phyloP scores from a whole-genome alignment of 2,329 filamentous ascomycete genomes.

The Acrocalymma vagum region DNA sequence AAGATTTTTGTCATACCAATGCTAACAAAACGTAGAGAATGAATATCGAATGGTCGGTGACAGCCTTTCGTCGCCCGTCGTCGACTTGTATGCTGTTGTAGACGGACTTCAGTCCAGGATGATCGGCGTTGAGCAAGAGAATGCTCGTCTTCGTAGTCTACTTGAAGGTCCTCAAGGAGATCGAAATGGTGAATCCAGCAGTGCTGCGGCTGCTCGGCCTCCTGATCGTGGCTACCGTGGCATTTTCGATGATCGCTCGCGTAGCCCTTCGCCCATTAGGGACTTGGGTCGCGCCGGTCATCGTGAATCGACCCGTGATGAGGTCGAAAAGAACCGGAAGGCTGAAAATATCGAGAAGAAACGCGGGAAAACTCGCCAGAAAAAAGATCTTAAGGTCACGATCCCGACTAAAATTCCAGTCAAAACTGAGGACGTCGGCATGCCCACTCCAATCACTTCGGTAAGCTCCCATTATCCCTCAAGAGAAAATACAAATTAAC shows the following conservation, averaged over 20 bases:
- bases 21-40: too few relatives aligned
- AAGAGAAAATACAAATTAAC: too few relatives aligned
- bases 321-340: not conserved
- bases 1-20: too few relatives aligned
- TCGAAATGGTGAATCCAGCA: too few relatives aligned
- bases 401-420: conserved; percentile 8
- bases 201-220: too few relatives aligned
- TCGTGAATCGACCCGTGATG: not conserved
- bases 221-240: too few relatives aligned
- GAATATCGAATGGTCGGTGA: too few relatives aligned
- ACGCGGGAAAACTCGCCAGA: conserved; percentile 13
- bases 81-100: too few relatives aligned
- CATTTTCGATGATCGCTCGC: not conserved
- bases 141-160: conserved; percentile 57
- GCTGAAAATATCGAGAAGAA: not conserved
- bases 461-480: conserved; percentile 10
- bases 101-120: too few relatives aligned
- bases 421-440: not conserved
- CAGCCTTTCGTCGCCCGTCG: too few relatives aligned
- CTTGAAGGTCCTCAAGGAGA: too few relatives aligned
- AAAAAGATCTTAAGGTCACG: conserved; percentile 17
- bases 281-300: not conserved
- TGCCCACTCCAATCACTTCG: conserved; percentile 16
- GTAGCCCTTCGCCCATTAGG: conserved; percentile 12
- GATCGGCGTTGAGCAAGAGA: conserved; percentile 88